Base-by-base conservation (phyloP, 768 basidiomycete species). In the Leccinum barrowsii region DNA sequence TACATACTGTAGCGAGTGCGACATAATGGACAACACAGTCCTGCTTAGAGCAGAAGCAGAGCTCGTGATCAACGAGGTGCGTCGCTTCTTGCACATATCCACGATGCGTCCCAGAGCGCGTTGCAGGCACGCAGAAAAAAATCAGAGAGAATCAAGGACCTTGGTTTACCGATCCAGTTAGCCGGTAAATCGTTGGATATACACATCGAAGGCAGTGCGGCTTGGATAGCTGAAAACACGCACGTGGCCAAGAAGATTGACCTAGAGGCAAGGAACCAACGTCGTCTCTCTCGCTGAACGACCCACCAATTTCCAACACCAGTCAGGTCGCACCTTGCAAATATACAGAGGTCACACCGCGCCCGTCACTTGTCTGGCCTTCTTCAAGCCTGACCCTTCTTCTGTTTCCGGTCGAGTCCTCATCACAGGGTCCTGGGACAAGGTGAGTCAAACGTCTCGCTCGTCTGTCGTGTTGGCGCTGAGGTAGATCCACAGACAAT, bases 381-480 rank as follows among this genome's bases (percentile, higher is more conserved):
- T 98, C 65, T 82, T 75, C 62, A 77, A 83, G 61, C 76, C 72
- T 56, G 63, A 55, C 15, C 59, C 64, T 22, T 75, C 77, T 24
- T 75, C 77, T 11, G 74, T 77, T 37, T 75, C 71, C 13, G 75
- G 80, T 57, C 73, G 70, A 60, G 70, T 89, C 7, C 74, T 99
- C 37, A 81, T 98, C 61, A 93, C 91, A 47, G 94, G 91, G 21
- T 94, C 94, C 49, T 99, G 97, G 97, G 97, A 99, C 71, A 87
- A 84, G 74, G 91, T 84, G 61, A 61, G 71, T 57, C 19, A 28
- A 22, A 62, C 62, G 48, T 52, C 54, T 30, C 2, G 44, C 22
- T 42, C 30, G 5, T 22, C 19, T 28, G 34, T 42, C 13, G 46
- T 34, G 37, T 48, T 50, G 50, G 5, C 35, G 59, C 57, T 62